Evolutionary conservation across 495 filamentous ascomycete species (phyloP).

Genomic region (Xeromyces bisporus): DNA sequence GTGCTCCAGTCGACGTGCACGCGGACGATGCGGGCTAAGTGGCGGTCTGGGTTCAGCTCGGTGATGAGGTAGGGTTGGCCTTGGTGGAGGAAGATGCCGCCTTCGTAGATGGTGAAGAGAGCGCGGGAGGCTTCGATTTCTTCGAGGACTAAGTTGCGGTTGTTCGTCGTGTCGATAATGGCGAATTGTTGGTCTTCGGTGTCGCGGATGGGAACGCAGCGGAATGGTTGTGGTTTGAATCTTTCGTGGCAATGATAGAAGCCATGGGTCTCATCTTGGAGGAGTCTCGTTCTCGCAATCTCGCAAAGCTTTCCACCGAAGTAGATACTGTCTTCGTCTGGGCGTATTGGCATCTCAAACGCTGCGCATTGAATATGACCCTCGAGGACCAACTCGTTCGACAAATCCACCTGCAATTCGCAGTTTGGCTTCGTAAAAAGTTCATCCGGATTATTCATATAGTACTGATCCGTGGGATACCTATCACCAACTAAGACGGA

Average conservation of each 20-base stretch:
- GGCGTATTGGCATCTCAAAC: conserved; percentile 79
- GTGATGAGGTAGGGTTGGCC: conserved; percentile 81
- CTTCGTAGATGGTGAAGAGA: conserved; percentile 92
- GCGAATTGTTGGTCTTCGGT: conserved; percentile 87
- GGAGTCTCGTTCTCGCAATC: conserved; percentile 57
- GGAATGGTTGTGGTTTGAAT: conserved; percentile 72
- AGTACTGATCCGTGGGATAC: conserved; percentile 86
- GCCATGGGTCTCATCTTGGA: conserved; percentile 53
- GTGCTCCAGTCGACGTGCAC: conserved; percentile 97
- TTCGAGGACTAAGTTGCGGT: conserved; percentile 73
- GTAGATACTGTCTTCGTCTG: conserved; percentile 57
- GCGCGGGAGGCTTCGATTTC: conserved; percentile 91
- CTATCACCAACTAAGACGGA: conserved; percentile 83
- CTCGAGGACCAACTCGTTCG: conserved; percentile 79
- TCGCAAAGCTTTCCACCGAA: conserved; percentile 60
- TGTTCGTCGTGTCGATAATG: conserved; percentile 74
- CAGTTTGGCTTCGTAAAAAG: conserved; percentile 90
- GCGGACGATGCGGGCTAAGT: conserved; percentile 53
- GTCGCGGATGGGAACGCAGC: conserved; percentile 76
- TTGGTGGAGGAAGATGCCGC: conserved; percentile 94
- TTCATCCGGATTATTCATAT: conserved; percentile 91
- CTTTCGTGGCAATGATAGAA: conserved; percentile 83
- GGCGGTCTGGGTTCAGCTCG: conserved; percentile 64
- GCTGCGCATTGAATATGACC: conserved; percentile 94
- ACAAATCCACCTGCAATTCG: conserved; percentile 75